A percentile compares a stretch with the other conserved stretches of the same genome.
phyloP scores from a whole-genome alignment of 768 basidiomycete genomes.

The Pisolithus albus region DNA sequence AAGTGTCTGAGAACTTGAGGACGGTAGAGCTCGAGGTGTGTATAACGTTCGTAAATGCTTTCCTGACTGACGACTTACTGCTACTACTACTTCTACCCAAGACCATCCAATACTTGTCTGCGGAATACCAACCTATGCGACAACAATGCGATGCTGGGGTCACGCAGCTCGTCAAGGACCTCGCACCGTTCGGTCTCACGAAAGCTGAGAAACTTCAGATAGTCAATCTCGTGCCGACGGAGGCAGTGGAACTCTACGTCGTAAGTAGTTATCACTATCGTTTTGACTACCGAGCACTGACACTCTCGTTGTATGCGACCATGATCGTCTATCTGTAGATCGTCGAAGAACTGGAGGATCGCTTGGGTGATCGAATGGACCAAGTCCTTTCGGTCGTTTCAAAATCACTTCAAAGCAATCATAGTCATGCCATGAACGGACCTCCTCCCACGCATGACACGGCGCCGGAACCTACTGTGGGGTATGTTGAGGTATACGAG shows the following conservation, averaged over 20 bases:
- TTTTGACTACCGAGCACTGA: not conserved
- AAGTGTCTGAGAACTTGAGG: conserved; percentile 72
- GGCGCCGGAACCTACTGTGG: not conserved
- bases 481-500: conserved; percentile 9
- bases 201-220: conserved; percentile 91
- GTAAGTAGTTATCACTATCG: conserved; percentile 30
- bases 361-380: conserved; percentile 64
- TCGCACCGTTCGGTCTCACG: conserved; percentile 67
- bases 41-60: conserved; percentile 30
- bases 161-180: conserved; percentile 54
- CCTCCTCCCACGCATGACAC: not conserved
- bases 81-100: conserved; percentile 22
- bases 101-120: conserved; percentile 82
- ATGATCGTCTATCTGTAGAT: conserved; percentile 44
- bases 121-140: conserved; percentile 61
- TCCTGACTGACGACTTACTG: not conserved
- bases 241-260: conserved; percentile 81
- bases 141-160: conserved; percentile 63
- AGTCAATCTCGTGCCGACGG: conserved; percentile 81
- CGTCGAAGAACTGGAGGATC: conserved; percentile 85
- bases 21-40: conserved; percentile 73
- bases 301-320: too few species aligned
- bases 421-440: too few species aligned
- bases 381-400: conserved; percentile 58
- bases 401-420: conserved; percentile 24